A percentile compares a stretch with the other conserved stretches of the same genome.
Conservation (phyloP, 2,329 filamentous ascomycete genomes). For the Acephala macrosclerotiorum region DNA sequence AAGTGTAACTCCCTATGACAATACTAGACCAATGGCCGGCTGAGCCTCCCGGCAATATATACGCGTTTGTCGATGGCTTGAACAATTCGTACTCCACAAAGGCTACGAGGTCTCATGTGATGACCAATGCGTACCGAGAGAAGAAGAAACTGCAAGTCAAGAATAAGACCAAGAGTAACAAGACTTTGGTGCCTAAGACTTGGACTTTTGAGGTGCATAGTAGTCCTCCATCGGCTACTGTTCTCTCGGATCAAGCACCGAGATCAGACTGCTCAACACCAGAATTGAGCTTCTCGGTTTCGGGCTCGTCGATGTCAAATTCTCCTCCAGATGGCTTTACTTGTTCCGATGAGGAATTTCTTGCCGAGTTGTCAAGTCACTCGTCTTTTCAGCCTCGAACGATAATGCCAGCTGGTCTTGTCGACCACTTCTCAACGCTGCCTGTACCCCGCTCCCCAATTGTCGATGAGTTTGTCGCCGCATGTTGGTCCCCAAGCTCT, state of each 20-base stretch:
- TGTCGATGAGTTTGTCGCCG: background rate
- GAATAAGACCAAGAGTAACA: background rate
- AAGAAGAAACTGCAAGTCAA: slow-evolving; percentile 12
- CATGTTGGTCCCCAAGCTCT: background rate
- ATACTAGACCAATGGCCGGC: background rate
- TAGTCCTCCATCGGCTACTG: background rate
- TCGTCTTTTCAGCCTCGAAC: background rate
- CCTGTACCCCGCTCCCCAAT: background rate
- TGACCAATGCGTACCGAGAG: slow-evolving; percentile 11
- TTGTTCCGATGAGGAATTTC: background rate
- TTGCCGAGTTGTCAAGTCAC: background rate
- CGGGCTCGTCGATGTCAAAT: background rate
- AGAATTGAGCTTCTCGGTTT: slow-evolving; percentile 1
- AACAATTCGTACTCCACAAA: slow-evolving; percentile 2
- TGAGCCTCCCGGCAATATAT: background rate
- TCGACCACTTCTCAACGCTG: background rate
- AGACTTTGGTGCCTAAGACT: background rate
- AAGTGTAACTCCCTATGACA: background rate
- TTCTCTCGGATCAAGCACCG: background rate
- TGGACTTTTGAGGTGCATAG: slow-evolving; percentile 3
- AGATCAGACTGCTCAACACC: background rate
- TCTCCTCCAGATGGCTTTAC: background rate
- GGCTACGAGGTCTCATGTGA: slow-evolving; percentile 6
- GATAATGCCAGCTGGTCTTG: background rate
- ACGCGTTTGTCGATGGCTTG: slow-evolving; percentile 10